These are phyloP conservation scores for Leccinum incarnatum DNA, from an alignment of 768 basidiomycete genomes.

Conservation along the genomic window DNA sequence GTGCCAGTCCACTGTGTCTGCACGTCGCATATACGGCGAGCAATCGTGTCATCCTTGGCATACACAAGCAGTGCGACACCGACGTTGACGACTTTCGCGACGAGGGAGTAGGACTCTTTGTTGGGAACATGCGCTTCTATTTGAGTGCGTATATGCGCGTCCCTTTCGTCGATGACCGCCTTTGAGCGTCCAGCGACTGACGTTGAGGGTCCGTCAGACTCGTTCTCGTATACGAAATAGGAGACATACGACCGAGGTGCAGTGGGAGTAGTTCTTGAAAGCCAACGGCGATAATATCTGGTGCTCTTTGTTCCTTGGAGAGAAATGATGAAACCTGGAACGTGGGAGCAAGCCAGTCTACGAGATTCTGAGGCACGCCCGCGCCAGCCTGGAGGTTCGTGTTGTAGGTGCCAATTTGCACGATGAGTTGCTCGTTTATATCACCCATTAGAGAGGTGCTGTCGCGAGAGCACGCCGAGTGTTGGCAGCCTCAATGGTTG, in stretches of 20 bases:
- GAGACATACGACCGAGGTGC: conserved; percentile 76
- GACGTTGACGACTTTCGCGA: conserved; percentile 79
- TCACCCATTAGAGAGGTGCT: conserved; percentile 9
- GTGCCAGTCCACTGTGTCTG: conserved; percentile 75
- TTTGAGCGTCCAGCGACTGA: conserved; percentile 78
- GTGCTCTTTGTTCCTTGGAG: conserved; percentile 57
- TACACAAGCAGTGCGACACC: conserved; percentile 89
- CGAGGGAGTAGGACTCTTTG: conserved; percentile 72
- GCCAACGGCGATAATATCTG: conserved; percentile 86
- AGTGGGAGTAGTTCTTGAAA: conserved; percentile 93
- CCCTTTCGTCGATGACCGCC: conserved; percentile 63
- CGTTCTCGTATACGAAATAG: neutral
- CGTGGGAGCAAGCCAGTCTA: conserved; percentile 88
- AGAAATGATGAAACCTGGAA: conserved; percentile 74
- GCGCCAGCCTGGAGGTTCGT: conserved; percentile 80
- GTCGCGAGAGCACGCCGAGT: too few relatives aligned
- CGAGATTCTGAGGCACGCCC: conserved; percentile 79
- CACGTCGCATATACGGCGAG: conserved; percentile 58
- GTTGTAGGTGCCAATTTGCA: conserved; percentile 88
- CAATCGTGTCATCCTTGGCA: conserved; percentile 69
- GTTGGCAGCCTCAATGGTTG: too few relatives aligned
- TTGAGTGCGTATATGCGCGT: conserved; percentile 70
- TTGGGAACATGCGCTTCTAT: conserved; percentile 70
- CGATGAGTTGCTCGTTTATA: conserved; percentile 41
- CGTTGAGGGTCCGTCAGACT: conserved; percentile 9